phyloP scores from a whole-genome alignment of 2,329 filamentous ascomycete species.

The Pseudogymnoascus sp. region DNA sequence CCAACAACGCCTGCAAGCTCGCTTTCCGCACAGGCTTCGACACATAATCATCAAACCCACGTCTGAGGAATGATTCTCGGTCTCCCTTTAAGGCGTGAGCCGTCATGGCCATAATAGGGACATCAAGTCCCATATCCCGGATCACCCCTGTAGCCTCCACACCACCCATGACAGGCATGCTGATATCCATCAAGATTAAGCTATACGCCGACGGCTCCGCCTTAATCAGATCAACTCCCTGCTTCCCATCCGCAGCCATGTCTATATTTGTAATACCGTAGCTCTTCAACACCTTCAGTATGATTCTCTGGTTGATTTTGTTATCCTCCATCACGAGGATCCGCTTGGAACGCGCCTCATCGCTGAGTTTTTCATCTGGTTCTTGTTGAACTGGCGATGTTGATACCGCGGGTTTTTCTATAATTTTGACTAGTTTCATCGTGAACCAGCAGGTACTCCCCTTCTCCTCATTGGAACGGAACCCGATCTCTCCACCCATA shows the following conservation, averaged over 20 bases:
- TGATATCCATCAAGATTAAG: constrained; percentile 51
- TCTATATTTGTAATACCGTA: constrained; percentile 37
- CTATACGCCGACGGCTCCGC: constrained; percentile 37
- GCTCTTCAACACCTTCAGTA: constrained; percentile 31
- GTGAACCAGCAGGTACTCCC: constrained; percentile 61
- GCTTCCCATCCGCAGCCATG: constrained; percentile 36
- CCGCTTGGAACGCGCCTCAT: constrained; percentile 34
- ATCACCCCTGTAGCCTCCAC: constrained; percentile 43
- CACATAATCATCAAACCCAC: constrained; percentile 13
- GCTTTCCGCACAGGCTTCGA: neutral
- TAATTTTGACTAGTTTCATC: constrained; percentile 34
- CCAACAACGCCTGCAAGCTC: neutral
- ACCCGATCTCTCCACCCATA: constrained; percentile 96
- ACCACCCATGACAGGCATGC: constrained; percentile 53
- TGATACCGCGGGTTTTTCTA: neutral
- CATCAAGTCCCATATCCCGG: constrained; percentile 32
- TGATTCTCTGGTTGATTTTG: constrained; percentile 36
- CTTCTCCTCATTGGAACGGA: constrained; percentile 82
- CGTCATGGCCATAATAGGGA: constrained; percentile 48
- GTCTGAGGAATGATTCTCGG: constrained; percentile 42
- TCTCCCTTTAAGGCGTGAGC: constrained; percentile 50
- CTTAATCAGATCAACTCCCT: constrained; percentile 36
- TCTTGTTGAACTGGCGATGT: constrained; percentile 17
- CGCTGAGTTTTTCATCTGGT: constrained; percentile 28
- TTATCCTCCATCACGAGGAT: constrained; percentile 38